These are phyloP conservation scores for Elsinoe ampelina DNA, from an alignment of 2,329 filamentous ascomycete species.

Conservation along the genomic window DNA sequence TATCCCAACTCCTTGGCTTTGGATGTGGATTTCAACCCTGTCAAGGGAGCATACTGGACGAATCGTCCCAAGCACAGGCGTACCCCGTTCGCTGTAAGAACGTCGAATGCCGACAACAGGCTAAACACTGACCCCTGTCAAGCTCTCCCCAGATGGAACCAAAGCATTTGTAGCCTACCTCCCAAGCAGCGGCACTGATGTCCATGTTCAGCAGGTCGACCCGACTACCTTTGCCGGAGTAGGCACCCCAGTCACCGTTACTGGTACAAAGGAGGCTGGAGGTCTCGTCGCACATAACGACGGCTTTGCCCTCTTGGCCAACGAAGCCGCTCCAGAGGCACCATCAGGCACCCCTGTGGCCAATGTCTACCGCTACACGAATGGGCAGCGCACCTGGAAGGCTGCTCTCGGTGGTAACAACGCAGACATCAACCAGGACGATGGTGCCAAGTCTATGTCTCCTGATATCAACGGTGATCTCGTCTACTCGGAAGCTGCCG, in stretches of 20 bases:
- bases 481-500: conserved; percentile 47
- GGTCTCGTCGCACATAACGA: conserved; percentile 54
- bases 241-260: conserved; percentile 43
- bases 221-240: conserved; percentile 46
- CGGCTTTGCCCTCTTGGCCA: conserved; percentile 54
- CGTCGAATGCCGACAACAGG: too few relatives aligned
- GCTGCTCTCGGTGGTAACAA: conserved; percentile 49
- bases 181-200: conserved; percentile 45
- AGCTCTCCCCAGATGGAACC: conserved; percentile 49
- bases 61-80: conserved; percentile 51
- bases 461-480: conserved; percentile 56
- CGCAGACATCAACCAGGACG: conserved; percentile 35
- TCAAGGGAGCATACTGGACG: conserved; percentile 54
- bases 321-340: conserved; percentile 45
- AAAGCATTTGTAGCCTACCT: conserved; percentile 53
- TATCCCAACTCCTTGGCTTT: conserved; percentile 39
- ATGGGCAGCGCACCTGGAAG: conserved; percentile 48
- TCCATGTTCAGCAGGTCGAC: conserved; percentile 50
- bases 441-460: conserved; percentile 39
- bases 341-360: conserved; percentile 44
- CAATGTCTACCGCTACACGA: conserved; percentile 50
- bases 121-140: neutral
- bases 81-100: conserved; percentile 45
- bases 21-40: conserved; percentile 45
- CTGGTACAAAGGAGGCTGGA: conserved; percentile 49